Conservation (phyloP, 371 early-diverging fungal species). For the Apophysomyces elegans region DNA sequence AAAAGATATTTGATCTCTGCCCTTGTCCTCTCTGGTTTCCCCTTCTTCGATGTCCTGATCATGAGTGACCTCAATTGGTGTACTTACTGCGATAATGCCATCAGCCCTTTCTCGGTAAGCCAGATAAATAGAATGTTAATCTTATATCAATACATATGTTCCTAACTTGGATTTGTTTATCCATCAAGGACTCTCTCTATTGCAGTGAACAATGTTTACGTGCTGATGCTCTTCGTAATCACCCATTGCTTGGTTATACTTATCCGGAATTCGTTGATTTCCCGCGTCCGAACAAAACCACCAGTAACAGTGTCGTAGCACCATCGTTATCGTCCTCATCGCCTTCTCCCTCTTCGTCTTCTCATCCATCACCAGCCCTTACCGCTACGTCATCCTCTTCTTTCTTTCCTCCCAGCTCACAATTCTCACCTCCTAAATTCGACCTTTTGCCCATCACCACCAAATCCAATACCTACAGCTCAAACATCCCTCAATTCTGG, state of each 20-base stretch:
- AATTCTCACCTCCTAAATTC: conserved; percentile 5
- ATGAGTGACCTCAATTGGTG: conserved; percentile 34
- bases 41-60: conserved; percentile 8
- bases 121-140: not conserved
- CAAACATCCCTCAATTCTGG: not conserved
- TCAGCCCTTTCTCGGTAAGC: conserved; percentile 30
- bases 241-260: conserved; percentile 32
- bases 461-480: not conserved
- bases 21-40: not conserved
- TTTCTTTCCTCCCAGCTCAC: not conserved
- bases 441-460: not conserved
- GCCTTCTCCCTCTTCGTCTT: conserved; percentile 2
- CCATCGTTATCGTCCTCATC: conserved; percentile 8
- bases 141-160: not conserved
- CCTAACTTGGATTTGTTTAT: too few species aligned
- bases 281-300: conserved; percentile 21
- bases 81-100: conserved; percentile 28
- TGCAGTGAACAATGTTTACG: conserved; percentile 35
- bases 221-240: conserved; percentile 30
- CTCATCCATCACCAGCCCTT: not conserved
- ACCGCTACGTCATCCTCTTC: conserved; percentile 1
- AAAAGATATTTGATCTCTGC: not conserved
- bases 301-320: not conserved
- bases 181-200: conserved; percentile 33
- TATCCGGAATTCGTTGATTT: conserved; percentile 36